Evolutionary conservation across 148 eudicot genomes (phyloP).

Genomic region (Beta vulgaris): DNA sequence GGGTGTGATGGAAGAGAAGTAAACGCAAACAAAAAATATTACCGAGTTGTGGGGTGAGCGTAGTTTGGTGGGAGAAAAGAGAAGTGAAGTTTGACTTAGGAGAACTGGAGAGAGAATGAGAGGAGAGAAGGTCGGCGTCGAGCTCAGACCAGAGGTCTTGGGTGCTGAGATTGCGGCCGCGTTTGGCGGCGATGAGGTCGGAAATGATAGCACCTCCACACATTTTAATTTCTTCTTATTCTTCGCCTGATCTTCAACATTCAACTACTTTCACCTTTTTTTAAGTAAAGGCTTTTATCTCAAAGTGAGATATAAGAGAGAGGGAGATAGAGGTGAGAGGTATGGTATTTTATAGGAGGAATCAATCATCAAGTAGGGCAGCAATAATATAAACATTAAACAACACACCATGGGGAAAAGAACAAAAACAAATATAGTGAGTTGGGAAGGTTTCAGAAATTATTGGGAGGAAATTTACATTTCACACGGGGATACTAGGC

Average conservation of each 20-base stretch:
- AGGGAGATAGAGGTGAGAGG: neutral
- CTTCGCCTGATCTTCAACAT: neutral
- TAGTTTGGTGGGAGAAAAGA: neutral
- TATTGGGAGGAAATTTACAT: too few species aligned
- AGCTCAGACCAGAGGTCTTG: conserved; percentile 40
- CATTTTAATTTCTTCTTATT: conserved; percentile 1
- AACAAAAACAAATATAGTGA: too few species aligned
- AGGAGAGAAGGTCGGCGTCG: conserved; percentile 26
- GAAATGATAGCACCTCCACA: conserved; percentile 42
- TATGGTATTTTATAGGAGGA: neutral
- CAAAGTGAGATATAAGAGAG: neutral
- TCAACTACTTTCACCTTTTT: neutral
- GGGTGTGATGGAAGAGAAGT: neutral
- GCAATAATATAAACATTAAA: too few species aligned
- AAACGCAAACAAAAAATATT: neutral
- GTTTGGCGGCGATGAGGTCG: conserved; percentile 39
- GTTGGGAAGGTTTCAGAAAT: too few species aligned
- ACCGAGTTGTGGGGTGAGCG: neutral
- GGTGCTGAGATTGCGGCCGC: conserved; percentile 27
- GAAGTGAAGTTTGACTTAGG: neutral
- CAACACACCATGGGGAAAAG: too few species aligned
- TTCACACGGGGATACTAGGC: too few species aligned
- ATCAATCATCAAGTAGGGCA: too few species aligned
- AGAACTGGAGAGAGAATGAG: neutral
- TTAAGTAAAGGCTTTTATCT: too few species aligned